Base-by-base conservation (phyloP, 2,329 filamentous ascomycete genomes). In the Beauveria pseudobassiana region DNA sequence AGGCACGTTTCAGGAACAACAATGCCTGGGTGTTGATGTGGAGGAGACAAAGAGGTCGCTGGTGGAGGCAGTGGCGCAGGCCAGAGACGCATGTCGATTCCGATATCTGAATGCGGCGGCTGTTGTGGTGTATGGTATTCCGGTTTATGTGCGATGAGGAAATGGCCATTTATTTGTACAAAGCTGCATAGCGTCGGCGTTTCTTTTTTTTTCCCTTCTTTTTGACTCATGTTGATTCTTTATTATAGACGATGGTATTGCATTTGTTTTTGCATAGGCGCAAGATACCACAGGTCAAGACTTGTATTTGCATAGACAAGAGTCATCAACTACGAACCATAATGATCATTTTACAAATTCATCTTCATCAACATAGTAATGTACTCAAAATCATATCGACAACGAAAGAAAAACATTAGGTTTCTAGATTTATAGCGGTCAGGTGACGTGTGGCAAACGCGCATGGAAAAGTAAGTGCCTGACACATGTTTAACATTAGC, bases 71-170 rank as follows among this genome's bases (percentile, higher is more conserved):
- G 88, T 98, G 42, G 84, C 85, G 38, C 83, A 78, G 69, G 90
- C 90, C 16, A 83, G 91, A 65, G 82, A 84, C 63, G 87, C 86
- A n/a, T 98, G 95, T 76, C 86, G 90, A 67, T 84, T 99, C 76
- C 85, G 85, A 72, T 98, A 96, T 77, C 78, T 99, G 67, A 99
- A 96, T 69, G 95, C 92, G 0, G 95, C 93, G 12, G 92, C 93
- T 43, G 91, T 95, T 26, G 93, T 95, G 66, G 88, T 98, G 59
- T 99, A 98, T 77, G 95, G 95, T 18, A 88, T 99, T 71, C 95
- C 95, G 34, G 91, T 96, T 65, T 97, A 92, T 75, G 80, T 96
- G 59, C 51, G 50, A 16, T 53, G 52, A 43, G 20, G 9, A 43
- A 20, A 45, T 22, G 40, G 52, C 8, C 16, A 52, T 43, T 62